A percentile compares a stretch with the other conserved stretches of the same genome.
Evolutionary conservation across 2,329 filamentous ascomycete species (phyloP).

Genomic region (Trichophyton rubrum): DNA sequence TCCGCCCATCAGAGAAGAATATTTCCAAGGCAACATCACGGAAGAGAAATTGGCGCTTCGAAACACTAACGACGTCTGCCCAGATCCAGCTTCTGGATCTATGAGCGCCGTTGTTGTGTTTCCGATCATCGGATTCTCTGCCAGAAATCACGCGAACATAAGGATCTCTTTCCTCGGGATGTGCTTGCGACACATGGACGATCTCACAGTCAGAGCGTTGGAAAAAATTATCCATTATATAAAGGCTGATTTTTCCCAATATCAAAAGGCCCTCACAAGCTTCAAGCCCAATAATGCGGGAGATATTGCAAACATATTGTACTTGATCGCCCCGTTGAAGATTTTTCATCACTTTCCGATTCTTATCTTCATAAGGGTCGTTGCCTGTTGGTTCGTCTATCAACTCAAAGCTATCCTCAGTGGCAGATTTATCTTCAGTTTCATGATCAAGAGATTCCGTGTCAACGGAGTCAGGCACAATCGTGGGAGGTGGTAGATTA

Average conservation of each 20-base stretch:
- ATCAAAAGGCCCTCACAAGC: slow-evolving; percentile 89
- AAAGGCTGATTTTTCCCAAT: slow-evolving; percentile 79
- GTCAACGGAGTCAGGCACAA: slow-evolving; percentile 24
- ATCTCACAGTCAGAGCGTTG: slow-evolving; percentile 92
- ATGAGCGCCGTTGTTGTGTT: slow-evolving; percentile 51
- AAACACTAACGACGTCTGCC: slow-evolving; percentile 88
- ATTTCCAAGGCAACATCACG: slow-evolving; percentile 93
- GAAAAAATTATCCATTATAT: slow-evolving; percentile 94
- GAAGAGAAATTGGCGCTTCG: slow-evolving; percentile 88
- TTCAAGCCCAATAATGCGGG: slow-evolving; percentile 83
- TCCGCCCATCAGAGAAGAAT: slow-evolving; percentile 93
- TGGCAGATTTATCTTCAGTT: slow-evolving; percentile 29
- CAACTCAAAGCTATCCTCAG: slow-evolving; percentile 90
- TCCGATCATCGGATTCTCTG: slow-evolving; percentile 50
- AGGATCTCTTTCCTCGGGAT: slow-evolving; percentile 79
- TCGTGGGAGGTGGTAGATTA: slow-evolving; percentile 25
- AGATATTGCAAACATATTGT: slow-evolving; percentile 89
- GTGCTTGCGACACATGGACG: slow-evolving; percentile 90
- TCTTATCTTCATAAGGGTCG: slow-evolving; percentile 91
- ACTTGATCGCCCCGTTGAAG: slow-evolving; percentile 83
- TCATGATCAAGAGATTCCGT: slow-evolving; percentile 21
- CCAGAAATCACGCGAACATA: slow-evolving; percentile 90
- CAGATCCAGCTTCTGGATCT: slow-evolving; percentile 86
- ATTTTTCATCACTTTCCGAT: slow-evolving; percentile 91
- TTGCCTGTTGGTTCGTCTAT: slow-evolving; percentile 82